A percentile compares a stretch with the other conserved stretches of the same genome.
phyloP scores from a whole-genome alignment of 2,329 filamentous ascomycete genomes.

The Fusarium nelsonii region DNA sequence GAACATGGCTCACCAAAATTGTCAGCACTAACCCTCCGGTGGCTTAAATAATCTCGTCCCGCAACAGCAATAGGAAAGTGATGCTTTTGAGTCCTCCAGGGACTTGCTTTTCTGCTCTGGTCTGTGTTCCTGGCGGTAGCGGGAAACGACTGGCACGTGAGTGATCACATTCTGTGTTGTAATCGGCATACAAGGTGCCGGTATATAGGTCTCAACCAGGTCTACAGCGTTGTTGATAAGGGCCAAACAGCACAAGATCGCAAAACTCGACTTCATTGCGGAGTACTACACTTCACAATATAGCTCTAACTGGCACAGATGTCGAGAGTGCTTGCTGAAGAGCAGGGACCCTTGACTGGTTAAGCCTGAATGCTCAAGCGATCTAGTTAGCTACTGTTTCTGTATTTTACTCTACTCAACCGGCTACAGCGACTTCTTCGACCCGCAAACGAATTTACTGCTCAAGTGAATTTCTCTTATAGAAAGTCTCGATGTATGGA shows the following conservation, averaged over 20 bases:
- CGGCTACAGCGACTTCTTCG: background rate
- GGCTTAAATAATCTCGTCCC: constrained; percentile 13
- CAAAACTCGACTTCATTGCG: background rate
- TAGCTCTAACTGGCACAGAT: background rate
- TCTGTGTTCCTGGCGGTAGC: constrained; percentile 28
- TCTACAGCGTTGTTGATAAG: background rate
- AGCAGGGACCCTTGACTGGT: background rate
- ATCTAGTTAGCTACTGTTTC: background rate
- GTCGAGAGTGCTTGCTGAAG: background rate
- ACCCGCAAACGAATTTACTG: background rate
- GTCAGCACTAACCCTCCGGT: constrained; percentile 33
- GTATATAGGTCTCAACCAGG: background rate
- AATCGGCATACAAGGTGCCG: constrained; percentile 7
- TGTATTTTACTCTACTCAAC: background rate
- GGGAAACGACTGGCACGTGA: constrained; percentile 41
- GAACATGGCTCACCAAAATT: background rate
- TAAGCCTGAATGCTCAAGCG: background rate
- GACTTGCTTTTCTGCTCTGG: background rate
- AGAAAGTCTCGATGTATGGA: background rate
- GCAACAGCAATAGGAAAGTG: constrained; percentile 18
- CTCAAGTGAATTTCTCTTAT: background rate
- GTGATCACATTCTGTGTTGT: constrained; percentile 37
- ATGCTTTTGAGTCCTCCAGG: constrained; percentile 16
- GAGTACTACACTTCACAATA: background rate
- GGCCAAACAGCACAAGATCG: background rate